phyloP scores from a whole-genome alignment of 2,329 filamentous ascomycete species.

The Parafenestella ontariensis region DNA sequence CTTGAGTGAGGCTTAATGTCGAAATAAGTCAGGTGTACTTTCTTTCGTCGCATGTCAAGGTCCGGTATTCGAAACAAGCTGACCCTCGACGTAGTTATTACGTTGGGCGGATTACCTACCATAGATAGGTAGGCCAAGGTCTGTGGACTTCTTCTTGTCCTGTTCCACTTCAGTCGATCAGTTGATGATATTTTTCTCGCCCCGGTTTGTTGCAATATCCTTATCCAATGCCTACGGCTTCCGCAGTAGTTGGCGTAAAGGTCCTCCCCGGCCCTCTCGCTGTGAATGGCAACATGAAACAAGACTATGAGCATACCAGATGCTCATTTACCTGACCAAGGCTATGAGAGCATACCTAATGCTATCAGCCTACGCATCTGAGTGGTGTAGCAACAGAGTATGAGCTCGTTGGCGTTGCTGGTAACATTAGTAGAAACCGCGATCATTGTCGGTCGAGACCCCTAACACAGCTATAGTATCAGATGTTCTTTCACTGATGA shows the following conservation, averaged over 20 bases:
- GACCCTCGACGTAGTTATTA: not conserved
- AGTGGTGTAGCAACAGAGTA: not conserved
- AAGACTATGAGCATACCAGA: not conserved
- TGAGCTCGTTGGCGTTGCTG: not conserved
- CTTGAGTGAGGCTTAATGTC: not conserved
- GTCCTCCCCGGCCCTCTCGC: too few species aligned
- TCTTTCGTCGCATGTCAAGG: not conserved
- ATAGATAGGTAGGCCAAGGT: too few species aligned
- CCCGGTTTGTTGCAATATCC: too few species aligned
- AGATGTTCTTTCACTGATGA: not conserved
- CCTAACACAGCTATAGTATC: not conserved
- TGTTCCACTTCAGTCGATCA: too few species aligned
- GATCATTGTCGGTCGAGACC: not conserved
- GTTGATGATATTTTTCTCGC: too few species aligned
- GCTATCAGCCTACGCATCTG: too few species aligned
- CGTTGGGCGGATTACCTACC: not conserved
- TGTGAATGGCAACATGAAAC: too few species aligned
- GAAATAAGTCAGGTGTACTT: not conserved
- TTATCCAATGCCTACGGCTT: too few species aligned
- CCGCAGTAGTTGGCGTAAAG: too few species aligned
- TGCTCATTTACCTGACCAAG: not conserved
- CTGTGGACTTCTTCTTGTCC: too few species aligned
- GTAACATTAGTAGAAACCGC: not conserved
- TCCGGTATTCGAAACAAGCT: not conserved
- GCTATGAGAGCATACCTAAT: not conserved